phyloP scores from a whole-genome alignment of 169 alveolate genomes.

The Eimeria falciformis region DNA sequence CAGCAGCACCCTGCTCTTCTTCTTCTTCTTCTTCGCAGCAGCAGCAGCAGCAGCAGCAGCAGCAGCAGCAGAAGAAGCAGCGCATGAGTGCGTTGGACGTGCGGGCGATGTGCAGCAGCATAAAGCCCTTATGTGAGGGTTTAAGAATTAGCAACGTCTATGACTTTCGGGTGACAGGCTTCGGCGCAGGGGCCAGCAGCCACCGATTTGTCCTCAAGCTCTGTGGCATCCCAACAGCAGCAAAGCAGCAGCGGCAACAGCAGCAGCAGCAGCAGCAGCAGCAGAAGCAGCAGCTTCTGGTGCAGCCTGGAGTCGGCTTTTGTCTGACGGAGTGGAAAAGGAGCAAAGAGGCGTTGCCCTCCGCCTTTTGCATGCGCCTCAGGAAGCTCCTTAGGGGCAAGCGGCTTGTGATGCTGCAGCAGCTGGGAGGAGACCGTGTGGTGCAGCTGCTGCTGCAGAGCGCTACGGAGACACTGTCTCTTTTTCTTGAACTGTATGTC shows the following conservation, averaged over 20 bases:
- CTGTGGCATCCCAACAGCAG: constrained; percentile 9
- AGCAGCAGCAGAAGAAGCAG: constrained; percentile 73
- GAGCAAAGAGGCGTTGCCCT: constrained; percentile 81
- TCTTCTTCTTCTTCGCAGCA: constrained; percentile 1
- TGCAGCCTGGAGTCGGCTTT: constrained; percentile 82
- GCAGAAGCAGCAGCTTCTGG: constrained; percentile 72
- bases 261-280: constrained; percentile 15
- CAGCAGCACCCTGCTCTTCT: not conserved
- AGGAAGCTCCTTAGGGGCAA: constrained; percentile 76
- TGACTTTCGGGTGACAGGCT: constrained; percentile 71
- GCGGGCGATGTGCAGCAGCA: constrained; percentile 80
- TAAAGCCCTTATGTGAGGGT: constrained; percentile 75
- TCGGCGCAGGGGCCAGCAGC: constrained; percentile 49
- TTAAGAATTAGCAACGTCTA: constrained; percentile 80
- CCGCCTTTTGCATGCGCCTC: constrained; percentile 82
- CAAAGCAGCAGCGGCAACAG: not conserved
- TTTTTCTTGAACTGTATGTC: constrained; percentile 79
- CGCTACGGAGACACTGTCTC: constrained; percentile 70
- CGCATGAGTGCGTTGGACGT: constrained; percentile 83
- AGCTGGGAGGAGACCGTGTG: constrained; percentile 82
- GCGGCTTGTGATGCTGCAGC: constrained; percentile 76
- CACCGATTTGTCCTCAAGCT: constrained; percentile 74
- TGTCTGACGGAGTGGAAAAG: constrained; percentile 80
- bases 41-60: constrained; percentile 39
- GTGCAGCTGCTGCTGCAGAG: constrained; percentile 41